A percentile compares a stretch with the other conserved stretches of the same genome.
Evolutionary conservation across 306 rosid species (phyloP).

Genomic region (Coriaria nepalensis): DNA sequence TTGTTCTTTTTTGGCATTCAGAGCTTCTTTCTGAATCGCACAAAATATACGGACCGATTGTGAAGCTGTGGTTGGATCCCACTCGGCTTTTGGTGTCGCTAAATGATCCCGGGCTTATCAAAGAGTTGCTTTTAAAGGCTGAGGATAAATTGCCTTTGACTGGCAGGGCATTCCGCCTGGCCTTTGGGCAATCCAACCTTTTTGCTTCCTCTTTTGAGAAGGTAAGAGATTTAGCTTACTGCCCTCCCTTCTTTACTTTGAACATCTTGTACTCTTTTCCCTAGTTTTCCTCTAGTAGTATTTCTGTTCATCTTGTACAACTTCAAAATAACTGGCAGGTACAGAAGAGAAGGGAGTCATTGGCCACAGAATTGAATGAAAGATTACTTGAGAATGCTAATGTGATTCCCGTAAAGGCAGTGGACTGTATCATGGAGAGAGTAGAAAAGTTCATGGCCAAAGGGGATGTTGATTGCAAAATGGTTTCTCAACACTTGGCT

Average conservation of each 20-base stretch:
- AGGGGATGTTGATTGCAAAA: conserved; percentile 33
- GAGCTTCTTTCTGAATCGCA: conserved; percentile 52
- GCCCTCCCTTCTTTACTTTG: conserved; percentile 2
- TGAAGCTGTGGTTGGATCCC: conserved; percentile 83
- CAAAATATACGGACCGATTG: conserved; percentile 46
- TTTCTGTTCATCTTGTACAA: not conserved
- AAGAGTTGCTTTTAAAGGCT: conserved; percentile 64
- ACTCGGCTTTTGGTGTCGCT: conserved; percentile 68
- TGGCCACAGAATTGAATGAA: conserved; percentile 39
- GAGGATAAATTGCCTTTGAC: conserved; percentile 55
- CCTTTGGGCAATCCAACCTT: conserved; percentile 64
- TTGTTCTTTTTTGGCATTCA: conserved; percentile 20
- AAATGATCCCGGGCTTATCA: conserved; percentile 47
- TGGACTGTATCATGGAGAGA: conserved; percentile 38
- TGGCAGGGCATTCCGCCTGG: conserved; percentile 48
- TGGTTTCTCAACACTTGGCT: conserved; percentile 71
- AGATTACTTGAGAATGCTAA: conserved; percentile 29
- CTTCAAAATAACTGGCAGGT: conserved; percentile 34
- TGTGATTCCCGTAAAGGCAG: conserved; percentile 27
- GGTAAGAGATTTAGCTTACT: conserved; percentile 22
- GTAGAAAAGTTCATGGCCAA: conserved; percentile 24
- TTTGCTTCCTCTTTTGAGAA: conserved; percentile 59
- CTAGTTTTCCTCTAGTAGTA: not conserved
- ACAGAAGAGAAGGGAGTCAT: conserved; percentile 38
- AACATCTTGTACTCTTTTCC: not conserved